Percentiles rank a stretch among this genome's conserved stretches.
Evolutionary conservation across 163 green algal genomes (phyloP).

Genomic region (Chlorella variabilis): DNA sequence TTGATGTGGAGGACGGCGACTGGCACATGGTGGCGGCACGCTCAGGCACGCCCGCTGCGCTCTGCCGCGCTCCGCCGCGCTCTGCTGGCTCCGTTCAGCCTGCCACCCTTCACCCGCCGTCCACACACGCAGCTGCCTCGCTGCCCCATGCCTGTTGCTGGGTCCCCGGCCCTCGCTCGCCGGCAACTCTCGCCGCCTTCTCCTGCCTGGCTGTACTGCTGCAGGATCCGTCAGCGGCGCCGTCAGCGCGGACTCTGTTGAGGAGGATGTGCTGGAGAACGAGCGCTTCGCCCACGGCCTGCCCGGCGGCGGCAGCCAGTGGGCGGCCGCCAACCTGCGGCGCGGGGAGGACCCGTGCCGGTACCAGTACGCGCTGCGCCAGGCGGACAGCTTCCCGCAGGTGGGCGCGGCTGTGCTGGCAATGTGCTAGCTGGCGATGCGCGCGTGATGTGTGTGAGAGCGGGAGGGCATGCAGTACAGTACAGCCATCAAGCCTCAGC

Average conservation of each 20-base stretch:
- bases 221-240: slow-evolving; percentile 13
- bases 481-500: no score
- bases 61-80: no score
- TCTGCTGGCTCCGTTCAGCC: no score
- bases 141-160: no score
- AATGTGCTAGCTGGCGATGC: neutral
- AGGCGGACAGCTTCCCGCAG: slow-evolving; percentile 40
- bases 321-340: slow-evolving; percentile 68
- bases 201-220: no score
- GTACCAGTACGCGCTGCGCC: slow-evolving; percentile 33
- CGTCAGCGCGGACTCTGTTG: slow-evolving; percentile 37
- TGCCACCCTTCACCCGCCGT: no score
- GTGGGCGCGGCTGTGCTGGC: neutral
- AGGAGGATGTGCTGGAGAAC: slow-evolving; percentile 85
- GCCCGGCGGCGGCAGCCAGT: slow-evolving; percentile 49
- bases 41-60: slow-evolving; percentile 11
- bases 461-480: no score
- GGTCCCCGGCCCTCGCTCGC: no score
- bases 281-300: slow-evolving; percentile 60
- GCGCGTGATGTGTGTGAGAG: no score
- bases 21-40: slow-evolving; percentile 47
- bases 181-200: no score
- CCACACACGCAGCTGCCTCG: no score
- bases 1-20: slow-evolving; percentile 47
- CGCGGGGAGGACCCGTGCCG: slow-evolving; percentile 56